phyloP scores from a whole-genome alignment of 2,329 filamentous ascomycete species.

The Gremmenia infestans region DNA sequence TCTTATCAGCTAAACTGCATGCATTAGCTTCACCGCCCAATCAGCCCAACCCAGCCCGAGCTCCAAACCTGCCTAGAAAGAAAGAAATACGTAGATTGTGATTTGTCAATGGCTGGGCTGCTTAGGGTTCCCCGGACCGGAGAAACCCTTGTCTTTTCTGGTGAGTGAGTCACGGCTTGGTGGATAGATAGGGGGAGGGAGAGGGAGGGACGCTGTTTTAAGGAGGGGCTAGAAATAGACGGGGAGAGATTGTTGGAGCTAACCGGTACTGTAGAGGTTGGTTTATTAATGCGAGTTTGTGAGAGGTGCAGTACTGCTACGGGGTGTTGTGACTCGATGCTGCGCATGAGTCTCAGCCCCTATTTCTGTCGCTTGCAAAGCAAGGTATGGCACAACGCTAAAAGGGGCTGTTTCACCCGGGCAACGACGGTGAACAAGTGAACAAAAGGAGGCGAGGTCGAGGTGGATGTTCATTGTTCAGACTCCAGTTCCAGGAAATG shows the following conservation, averaged over 20 bases:
- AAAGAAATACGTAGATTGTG: neutral
- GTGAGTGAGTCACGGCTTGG: conserved; percentile 12
- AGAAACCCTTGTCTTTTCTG: neutral
- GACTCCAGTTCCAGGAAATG: conserved; percentile 85
- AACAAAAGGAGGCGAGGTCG: neutral
- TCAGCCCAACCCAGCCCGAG: neutral
- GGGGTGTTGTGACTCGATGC: neutral
- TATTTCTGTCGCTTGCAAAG: neutral
- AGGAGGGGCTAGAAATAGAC: neutral
- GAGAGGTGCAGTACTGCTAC: neutral
- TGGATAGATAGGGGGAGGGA: neutral
- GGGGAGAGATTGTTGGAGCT: neutral
- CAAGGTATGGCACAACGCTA: neutral
- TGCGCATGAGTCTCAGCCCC: neutral
- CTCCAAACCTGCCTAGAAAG: neutral
- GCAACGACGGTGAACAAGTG: neutral
- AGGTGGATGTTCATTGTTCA: conserved; percentile 29
- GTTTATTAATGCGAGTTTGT: too few relatives aligned
- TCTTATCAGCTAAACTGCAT: conserved; percentile 4
- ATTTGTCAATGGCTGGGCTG: conserved; percentile 17
- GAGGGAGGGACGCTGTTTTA: neutral
- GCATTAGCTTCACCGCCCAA: conserved; percentile 7
- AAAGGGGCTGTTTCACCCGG: neutral
- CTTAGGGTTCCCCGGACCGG: neutral
- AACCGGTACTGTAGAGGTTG: neutral